Base-by-base conservation (phyloP, 2,329 filamentous ascomycete species). In the Fusarium redolens region DNA sequence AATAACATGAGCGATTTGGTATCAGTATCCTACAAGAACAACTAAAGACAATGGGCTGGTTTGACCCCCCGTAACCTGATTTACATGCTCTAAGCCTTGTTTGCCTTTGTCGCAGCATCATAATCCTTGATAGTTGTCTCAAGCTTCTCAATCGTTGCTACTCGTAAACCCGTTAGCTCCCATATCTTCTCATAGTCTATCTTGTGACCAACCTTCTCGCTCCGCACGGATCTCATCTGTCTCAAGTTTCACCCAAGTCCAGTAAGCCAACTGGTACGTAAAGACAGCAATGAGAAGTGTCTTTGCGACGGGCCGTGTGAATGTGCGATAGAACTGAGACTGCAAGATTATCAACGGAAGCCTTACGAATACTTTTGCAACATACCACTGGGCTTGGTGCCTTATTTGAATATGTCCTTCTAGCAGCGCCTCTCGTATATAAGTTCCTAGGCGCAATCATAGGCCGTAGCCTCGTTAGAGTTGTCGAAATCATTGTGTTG, bases 251-350 rank as follows among this genome's bases (percentile, higher is more conserved):
- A 89, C 80, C 93, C 93, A 96, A 18, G 83, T 84, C 84, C 89
- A 94, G 82, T 95, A 96, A 18, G 88, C 82, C n/a, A 93, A 77
- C 82, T 96, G 93, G 81, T 96, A 96, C 4, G 91, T 92, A 78
- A 94, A 91, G 61, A 95, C 88, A 60, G 93, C 92, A 78, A 92
- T 87, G 41, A 96, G 86, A 73, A 94, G 89, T 60, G 91, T 90
- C 83, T 95, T 96, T 59, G 89, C 87, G 50, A 96, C 85, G 5
- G 93, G 93, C 4, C 92, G 87, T 43, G 91, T 90, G 78, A 94
- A 95, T 18, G 89, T 90, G 78, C 90, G 91, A 85, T 94, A 96
- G 83, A 95, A 95, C 51, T 86, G 84, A 55, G 88, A 82, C 89
- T 92, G 75, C 40, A 18, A 14, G 12, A 25, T 40, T 31, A 59